Conservation (phyloP, 1,284 basidiomycete genomes). For the Cutaneotrichosporon daszewskae region DNA sequence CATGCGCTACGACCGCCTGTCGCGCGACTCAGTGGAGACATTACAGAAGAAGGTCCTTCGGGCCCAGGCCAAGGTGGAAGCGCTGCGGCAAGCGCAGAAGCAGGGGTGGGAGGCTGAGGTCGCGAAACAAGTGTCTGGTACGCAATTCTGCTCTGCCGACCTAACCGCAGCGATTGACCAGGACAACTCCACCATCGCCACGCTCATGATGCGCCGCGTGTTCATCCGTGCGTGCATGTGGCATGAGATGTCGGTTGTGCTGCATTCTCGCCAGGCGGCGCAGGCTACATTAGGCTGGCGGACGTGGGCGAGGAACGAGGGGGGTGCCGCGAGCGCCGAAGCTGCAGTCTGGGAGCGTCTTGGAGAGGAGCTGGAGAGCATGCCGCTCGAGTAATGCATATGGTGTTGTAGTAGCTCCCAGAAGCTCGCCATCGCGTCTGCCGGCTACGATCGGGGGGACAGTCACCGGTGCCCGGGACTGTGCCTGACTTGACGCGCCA, state of each 20-base stretch:
- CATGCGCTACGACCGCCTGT: slow-evolving; percentile 71
- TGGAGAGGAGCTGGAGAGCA: slow-evolving; percentile 61
- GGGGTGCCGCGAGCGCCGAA: slow-evolving; percentile 58
- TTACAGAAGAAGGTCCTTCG: slow-evolving; percentile 76
- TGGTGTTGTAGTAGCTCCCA: background rate
- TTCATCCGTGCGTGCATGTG: slow-evolving; percentile 85
- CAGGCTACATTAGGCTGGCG: slow-evolving; percentile 68
- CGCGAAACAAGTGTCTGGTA: slow-evolving; percentile 56
- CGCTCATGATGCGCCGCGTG: slow-evolving; percentile 64
- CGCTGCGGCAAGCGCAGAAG: slow-evolving; percentile 60
- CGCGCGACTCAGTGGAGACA: slow-evolving; percentile 75
- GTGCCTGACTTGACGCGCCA: too few relatives aligned
- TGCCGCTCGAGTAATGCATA: slow-evolving; percentile 70
- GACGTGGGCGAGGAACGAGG: slow-evolving; percentile 65
- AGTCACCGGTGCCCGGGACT: too few relatives aligned
- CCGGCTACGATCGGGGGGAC: too few relatives aligned
- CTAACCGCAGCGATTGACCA: slow-evolving; percentile 35
- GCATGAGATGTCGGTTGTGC: slow-evolving; percentile 80
- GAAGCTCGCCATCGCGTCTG: too few relatives aligned
- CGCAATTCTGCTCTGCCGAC: background rate
- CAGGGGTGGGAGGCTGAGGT: slow-evolving; percentile 77
- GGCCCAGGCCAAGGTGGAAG: slow-evolving; percentile 68
- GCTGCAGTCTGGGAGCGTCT: slow-evolving; percentile 67
- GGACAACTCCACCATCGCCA: slow-evolving; percentile 53
- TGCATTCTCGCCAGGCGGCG: slow-evolving; percentile 80